Evolutionary conservation across 1,284 basidiomycete genomes (phyloP).

Genomic region (Calocybe gambosa): DNA sequence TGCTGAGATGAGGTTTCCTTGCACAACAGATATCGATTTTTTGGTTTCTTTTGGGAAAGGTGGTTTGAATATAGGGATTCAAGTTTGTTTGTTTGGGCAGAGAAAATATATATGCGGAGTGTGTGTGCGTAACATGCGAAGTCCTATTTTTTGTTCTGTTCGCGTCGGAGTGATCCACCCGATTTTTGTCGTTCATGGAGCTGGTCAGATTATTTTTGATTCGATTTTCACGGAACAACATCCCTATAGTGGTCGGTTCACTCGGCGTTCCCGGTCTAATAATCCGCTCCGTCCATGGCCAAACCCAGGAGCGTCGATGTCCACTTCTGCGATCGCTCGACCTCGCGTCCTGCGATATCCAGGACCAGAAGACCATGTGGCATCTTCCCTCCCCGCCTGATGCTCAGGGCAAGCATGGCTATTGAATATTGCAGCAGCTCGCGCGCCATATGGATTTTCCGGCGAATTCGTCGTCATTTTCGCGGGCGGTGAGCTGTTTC

Average conservation of each 20-base stretch:
- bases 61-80: neutral
- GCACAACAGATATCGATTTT: neutral
- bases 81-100: neutral
- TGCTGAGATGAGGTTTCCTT: slow-evolving; percentile 16
- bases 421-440: slow-evolving; percentile 16
- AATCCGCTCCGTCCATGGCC: slow-evolving; percentile 55
- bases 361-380: slow-evolving; percentile 19
- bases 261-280: slow-evolving; percentile 38
- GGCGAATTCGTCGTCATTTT: slow-evolving; percentile 30
- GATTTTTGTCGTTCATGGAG: neutral
- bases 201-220: neutral
- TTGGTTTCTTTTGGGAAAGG: neutral
- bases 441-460: neutral
- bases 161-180: neutral
- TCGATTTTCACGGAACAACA: neutral
- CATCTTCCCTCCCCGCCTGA: slow-evolving; percentile 18
- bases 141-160: neutral
- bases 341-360: slow-evolving; percentile 33
- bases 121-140: neutral
- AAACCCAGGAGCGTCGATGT: slow-evolving; percentile 43
- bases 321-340: slow-evolving; percentile 39
- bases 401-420: slow-evolving; percentile 17
- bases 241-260: slow-evolving; percentile 5
- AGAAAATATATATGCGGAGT: neutral
- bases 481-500: slow-evolving; percentile 46